These are phyloP conservation scores for Hypericum androsaemum DNA, from an alignment of 345 rosid genomes.

Conservation along the genomic window DNA sequence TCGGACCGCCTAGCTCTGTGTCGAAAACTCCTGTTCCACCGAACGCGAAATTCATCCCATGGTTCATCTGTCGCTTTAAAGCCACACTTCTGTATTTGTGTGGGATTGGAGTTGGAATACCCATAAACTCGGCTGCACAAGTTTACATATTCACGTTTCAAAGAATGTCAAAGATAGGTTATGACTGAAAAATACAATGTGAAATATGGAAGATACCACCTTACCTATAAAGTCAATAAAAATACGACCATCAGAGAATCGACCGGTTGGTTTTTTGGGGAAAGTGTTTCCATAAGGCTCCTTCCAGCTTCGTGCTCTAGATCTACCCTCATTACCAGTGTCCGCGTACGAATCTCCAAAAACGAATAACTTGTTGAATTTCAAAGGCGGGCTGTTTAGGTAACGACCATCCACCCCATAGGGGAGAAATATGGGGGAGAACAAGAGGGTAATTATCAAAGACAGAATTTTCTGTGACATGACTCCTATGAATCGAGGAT, in stretches of 20 bases:
- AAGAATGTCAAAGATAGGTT: not conserved
- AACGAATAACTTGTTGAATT: conserved; percentile 43
- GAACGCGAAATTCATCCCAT: conserved; percentile 70
- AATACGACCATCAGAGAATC: conserved; percentile 67
- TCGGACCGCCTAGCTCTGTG: conserved; percentile 33
- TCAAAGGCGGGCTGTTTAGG: not conserved
- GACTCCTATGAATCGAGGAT: too few relatives aligned
- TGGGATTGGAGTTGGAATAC: conserved; percentile 56
- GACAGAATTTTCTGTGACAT: too few relatives aligned
- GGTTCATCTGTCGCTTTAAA: conserved; percentile 14
- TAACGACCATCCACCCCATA: too few relatives aligned
- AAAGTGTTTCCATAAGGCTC: conserved; percentile 55
- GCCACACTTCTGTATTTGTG: conserved; percentile 37
- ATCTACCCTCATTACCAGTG: conserved; percentile 41
- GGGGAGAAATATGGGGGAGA: too few relatives aligned
- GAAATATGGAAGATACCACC: not conserved
- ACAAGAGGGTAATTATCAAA: too few relatives aligned
- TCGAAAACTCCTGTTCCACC: conserved; percentile 84
- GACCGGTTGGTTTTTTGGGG: conserved; percentile 64
- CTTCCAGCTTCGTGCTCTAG: conserved; percentile 34
- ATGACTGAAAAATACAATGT: not conserved
- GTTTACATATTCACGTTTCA: not conserved
- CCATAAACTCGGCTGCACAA: conserved; percentile 45
- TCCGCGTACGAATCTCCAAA: conserved; percentile 68
- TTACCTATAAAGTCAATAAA: conserved; percentile 60